These are phyloP conservation scores for Cladorrhinum sp. DNA, from an alignment of 2,329 filamentous ascomycete genomes.

Conservation along the genomic window DNA sequence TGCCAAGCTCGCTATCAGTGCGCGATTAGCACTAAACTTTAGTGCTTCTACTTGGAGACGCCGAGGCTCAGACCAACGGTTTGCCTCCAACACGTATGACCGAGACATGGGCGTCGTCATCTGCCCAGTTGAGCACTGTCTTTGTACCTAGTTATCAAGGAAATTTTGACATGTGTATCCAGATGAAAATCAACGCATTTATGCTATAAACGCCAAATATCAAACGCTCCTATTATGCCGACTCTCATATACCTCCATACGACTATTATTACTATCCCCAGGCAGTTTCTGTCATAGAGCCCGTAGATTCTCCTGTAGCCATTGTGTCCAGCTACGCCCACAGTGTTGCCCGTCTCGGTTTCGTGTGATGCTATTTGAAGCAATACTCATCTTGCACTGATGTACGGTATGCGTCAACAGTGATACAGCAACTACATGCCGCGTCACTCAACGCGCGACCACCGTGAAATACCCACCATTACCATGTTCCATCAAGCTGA, in stretches of 20 bases:
- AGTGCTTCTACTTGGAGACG: background rate
- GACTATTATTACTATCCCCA: background rate
- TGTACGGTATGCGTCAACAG: background rate
- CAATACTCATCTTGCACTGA: background rate
- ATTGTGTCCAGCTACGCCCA: no score
- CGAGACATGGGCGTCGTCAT: slow-evolving; percentile 6
- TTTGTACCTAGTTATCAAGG: background rate
- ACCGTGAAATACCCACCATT: no score
- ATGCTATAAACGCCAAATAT: background rate
- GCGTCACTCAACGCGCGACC: background rate
- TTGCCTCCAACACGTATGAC: slow-evolving; percentile 5
- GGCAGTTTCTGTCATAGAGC: no score
- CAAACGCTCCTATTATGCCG: background rate
- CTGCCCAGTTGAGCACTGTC: background rate
- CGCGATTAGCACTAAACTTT: background rate
- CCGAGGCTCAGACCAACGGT: slow-evolving; percentile 1
- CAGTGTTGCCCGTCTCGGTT: no score
- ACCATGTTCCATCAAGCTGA: background rate
- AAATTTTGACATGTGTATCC: background rate
- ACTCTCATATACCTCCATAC: background rate
- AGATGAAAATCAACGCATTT: background rate
- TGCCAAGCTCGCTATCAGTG: background rate
- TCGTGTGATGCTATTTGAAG: background rate
- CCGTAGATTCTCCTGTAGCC: no score
- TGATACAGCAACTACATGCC: background rate